A percentile compares a stretch with the other conserved stretches of the same genome.
Conservation (phyloP, 306 rosid species). For the Cucumis hystrix region DNA sequence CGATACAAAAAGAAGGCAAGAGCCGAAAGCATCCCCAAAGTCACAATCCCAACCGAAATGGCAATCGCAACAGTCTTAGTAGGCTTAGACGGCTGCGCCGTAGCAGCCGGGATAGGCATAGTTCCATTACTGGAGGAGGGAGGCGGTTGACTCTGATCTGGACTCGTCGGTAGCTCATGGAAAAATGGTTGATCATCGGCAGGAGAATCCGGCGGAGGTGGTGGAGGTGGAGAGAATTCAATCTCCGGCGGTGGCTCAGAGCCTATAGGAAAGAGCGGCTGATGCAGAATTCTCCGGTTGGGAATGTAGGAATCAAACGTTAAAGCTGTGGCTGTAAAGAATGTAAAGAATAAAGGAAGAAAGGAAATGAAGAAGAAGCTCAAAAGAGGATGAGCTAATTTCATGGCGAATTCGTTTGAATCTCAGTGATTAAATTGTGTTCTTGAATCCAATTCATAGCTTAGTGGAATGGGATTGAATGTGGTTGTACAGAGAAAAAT, state of each 20-base stretch:
- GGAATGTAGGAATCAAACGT: background rate
- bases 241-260: conserved; percentile 4
- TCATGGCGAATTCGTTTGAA: background rate
- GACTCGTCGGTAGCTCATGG: background rate
- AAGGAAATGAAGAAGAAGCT: background rate
- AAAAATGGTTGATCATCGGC: background rate
- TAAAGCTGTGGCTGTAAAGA: background rate
- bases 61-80: conserved; percentile 79
- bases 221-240: conserved; percentile 19
- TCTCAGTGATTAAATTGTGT: background rate
- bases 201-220: conserved; percentile 20
- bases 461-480: background rate
- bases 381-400: background rate
- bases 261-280: conserved; percentile 30
- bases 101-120: conserved; percentile 58
- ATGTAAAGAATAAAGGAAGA: background rate
- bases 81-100: conserved; percentile 58
- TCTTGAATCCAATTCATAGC: background rate
- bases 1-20: conserved; percentile 71
- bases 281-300: conserved; percentile 60
- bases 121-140: conserved; percentile 21
- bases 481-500: background rate
- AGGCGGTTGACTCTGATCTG: conserved; percentile 26
- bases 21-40: conserved; percentile 89
- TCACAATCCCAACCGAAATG: conserved; percentile 81